A percentile compares a stretch with the other conserved stretches of the same genome.
Evolutionary conservation across 2,329 filamentous ascomycete genomes (phyloP).

Genomic region (Nothophoma quercina): DNA sequence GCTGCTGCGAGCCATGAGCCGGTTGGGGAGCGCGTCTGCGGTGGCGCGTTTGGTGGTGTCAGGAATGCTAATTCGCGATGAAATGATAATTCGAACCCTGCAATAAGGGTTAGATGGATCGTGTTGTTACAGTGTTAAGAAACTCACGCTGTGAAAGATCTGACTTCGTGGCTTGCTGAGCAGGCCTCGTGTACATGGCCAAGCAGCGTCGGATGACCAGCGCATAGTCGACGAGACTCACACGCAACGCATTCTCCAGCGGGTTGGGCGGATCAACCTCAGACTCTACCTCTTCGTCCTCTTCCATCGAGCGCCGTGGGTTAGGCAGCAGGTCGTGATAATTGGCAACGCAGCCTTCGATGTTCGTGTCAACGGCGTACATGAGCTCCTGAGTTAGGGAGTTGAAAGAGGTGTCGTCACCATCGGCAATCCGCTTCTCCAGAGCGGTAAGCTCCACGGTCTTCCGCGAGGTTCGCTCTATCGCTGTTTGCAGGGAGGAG

Average conservation of each 20-base stretch:
- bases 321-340: constrained; percentile 78
- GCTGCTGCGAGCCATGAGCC: constrained; percentile 43
- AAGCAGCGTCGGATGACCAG: constrained; percentile 86
- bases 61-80: constrained; percentile 53
- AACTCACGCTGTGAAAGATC: constrained; percentile 71
- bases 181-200: constrained; percentile 70
- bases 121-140: constrained; percentile 15
- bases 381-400: constrained; percentile 77
- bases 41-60: constrained; percentile 43
- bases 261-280: constrained; percentile 56
- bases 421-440: constrained; percentile 76
- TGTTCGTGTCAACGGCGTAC: constrained; percentile 76
- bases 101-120: constrained; percentile 25
- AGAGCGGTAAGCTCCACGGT: constrained; percentile 81
- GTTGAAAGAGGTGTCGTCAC: constrained; percentile 73
- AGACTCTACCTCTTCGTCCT: constrained; percentile 34
- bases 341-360: constrained; percentile 77
- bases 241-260: constrained; percentile 80
- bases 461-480: constrained; percentile 90
- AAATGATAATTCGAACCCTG: constrained; percentile 57
- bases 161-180: constrained; percentile 64
- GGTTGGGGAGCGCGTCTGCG: constrained; percentile 41
- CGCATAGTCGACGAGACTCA: constrained; percentile 87
- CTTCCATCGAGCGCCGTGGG: constrained; percentile 42
- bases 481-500: constrained; percentile 80